Evolutionary conservation across 495 filamentous ascomycete genomes (phyloP).

Genomic region (Aspergillus sparsus): DNA sequence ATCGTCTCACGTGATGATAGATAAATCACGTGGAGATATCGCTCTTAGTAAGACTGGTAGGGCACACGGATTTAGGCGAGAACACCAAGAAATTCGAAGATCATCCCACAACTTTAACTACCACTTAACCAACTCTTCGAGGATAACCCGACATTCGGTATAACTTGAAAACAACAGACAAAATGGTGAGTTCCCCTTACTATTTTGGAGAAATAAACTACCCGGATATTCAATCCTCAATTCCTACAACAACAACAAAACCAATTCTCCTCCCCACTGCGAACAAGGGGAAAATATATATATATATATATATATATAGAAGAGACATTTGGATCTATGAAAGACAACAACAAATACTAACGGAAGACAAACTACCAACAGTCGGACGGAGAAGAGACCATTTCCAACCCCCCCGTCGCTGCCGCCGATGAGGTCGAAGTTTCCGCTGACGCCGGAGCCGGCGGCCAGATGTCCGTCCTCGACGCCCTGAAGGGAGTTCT

Average conservation of each 20-base stretch:
- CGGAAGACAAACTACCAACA: conserved; percentile 26
- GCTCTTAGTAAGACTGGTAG: conserved; percentile 34
- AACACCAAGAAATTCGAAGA: conserved; percentile 29
- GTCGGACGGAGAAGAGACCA: conserved; percentile 89
- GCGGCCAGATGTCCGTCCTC: conserved; percentile 95
- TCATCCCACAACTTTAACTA: conserved; percentile 25
- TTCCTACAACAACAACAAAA: not conserved
- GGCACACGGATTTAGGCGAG: conserved; percentile 45
- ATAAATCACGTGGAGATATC: too few relatives aligned
- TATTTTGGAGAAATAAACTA: not conserved
- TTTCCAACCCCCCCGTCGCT: conserved; percentile 64
- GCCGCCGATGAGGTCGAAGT: conserved; percentile 90
- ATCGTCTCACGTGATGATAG: conserved; percentile 1
- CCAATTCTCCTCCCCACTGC: not conserved
- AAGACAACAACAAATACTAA: conserved; percentile 20
- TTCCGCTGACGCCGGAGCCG: conserved; percentile 74
- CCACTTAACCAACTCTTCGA: conserved; percentile 57
- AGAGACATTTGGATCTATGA: not conserved
- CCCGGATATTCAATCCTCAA: not conserved
- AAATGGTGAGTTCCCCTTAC: conserved; percentile 41
- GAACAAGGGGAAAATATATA: not conserved
- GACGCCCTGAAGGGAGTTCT: conserved; percentile 96
- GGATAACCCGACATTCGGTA: conserved; percentile 59
- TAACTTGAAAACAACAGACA: conserved; percentile 30
- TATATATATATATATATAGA: too few relatives aligned